Conservation (phyloP, 2,329 filamentous ascomycete species). For the Diplocarpon rosae region DNA sequence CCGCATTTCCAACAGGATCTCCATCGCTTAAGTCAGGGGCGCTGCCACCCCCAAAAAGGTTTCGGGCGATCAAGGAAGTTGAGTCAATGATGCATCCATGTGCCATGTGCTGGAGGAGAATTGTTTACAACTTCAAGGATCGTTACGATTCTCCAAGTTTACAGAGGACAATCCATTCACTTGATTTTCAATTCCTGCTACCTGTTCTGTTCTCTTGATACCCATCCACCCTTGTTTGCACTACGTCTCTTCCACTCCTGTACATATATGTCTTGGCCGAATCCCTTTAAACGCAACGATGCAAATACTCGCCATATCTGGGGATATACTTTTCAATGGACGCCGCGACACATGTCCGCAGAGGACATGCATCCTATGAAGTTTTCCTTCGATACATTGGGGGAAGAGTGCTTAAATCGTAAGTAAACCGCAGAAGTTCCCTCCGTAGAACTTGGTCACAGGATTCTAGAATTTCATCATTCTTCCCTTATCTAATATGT, state of each 20-base stretch:
- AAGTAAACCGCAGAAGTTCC: not conserved
- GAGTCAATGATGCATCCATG: too few relatives aligned
- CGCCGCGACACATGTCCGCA: constrained; percentile 47
- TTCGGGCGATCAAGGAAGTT: too few relatives aligned
- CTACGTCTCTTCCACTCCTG: not conserved
- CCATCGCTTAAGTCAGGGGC: too few relatives aligned
- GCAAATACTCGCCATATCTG: constrained; percentile 31
- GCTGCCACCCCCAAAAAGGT: too few relatives aligned
- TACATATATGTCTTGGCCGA: constrained; percentile 12
- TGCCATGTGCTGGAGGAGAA: too few relatives aligned
- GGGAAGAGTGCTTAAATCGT: constrained; percentile 49
- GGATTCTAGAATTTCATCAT: too few relatives aligned
- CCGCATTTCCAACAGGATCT: too few relatives aligned
- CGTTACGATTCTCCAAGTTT: too few relatives aligned
- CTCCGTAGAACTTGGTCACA: too few relatives aligned
- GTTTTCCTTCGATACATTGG: constrained; percentile 57
- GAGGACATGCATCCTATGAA: constrained; percentile 50
- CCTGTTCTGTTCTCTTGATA: too few relatives aligned
- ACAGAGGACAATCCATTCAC: not conserved
- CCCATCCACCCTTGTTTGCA: not conserved
- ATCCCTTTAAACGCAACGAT: constrained; percentile 16
- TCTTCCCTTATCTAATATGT: not conserved
- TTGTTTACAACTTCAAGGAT: too few relatives aligned
- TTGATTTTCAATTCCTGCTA: not conserved
- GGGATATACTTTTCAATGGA: constrained; percentile 62